Base-by-base conservation (phyloP, 805 yeast species). In the Sugiyamaella floridensis region DNA sequence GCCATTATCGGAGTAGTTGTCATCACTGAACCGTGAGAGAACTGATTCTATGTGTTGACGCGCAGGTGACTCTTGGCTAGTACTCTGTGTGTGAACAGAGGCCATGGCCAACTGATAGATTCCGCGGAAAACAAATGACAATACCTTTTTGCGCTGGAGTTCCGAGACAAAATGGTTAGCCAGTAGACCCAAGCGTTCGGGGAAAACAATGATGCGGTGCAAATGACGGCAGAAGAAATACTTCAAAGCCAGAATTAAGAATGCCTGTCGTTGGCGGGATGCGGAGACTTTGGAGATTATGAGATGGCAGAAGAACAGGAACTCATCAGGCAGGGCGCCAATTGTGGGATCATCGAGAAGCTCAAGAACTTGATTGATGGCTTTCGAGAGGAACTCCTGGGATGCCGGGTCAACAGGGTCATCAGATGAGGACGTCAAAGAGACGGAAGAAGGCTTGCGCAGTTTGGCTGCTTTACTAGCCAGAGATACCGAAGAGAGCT, bases 101-200 rank as follows among this genome's bases (percentile, higher is more conserved):
- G 52, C 48, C 19, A 50, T 53, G 18, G 49, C 55, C 20, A 26
- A 40, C 45, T 51, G 48, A 40, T 52, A 54, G 9, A 50, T 28
- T 14, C 26, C 47, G 18, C 52, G 56, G 32, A 50, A 57, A 11
- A 57, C 51, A 16, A 63, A 59, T 10, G 43, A 19, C 18, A 63
- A 54, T 15, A 61, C 54, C 34, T 51, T 49, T 37, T 61, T 57
- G 12, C 64, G 58, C 32, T 60, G 58, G 22, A 42, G 26, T n/a
- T 63, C 66, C 19, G 56, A 48, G 40, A 63, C 43, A 42, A 51
- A 59, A 28, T 50, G 50, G 41, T 55, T 60, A 28, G 47, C 40
- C 8, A 61, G 55, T 4, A 61, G 45, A 11, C 63, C 64, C 37
- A 55, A 41, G 8, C 54, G 37, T 40, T 63, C 66, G 4, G 67